Base-by-base conservation (phyloP, 2,329 filamentous ascomycete genomes). In the Penicillium sp. region DNA sequence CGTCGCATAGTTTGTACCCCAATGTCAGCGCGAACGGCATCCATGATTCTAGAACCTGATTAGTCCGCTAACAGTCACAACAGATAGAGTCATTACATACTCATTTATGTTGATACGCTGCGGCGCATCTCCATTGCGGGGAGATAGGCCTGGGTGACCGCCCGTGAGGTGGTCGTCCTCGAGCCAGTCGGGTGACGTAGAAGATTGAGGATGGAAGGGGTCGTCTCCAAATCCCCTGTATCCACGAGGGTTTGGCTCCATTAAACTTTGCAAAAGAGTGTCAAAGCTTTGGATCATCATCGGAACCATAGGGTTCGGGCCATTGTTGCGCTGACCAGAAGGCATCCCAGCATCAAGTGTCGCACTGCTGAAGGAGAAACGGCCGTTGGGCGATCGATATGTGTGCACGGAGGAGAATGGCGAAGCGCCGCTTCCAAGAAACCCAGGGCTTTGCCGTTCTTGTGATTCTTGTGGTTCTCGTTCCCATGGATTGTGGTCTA, bases 81-180 rank as follows among this genome's bases (percentile, higher is more conserved):
- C 4, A 12, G 3, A 23, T 23, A 49, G 23, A 56, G 55, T 23
- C 23, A 23, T 23, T 23, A 70, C 79, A 62, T 76, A 81, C 77
- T 78, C 76, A 60, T 73, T 65, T 50, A 84, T 60, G 54, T 71
- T 65, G 52, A 70, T 74, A 16, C 77, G 73, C 59, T 81, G 81
- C 38, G 81, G 75, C 29, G 71, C 71, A 62, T 82, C 76, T 27
- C 78, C 74, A 65, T 84, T 76, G 59, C 81, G 77, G 34, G 82
- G 82, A 50, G 69, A 71, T 41, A 83, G 65, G 46, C 76, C 75
- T 12, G 47, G 39, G 16, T 62, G 58, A 45, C 54, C 58, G 8
- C 55, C 61, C 3, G 55, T 58, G 10, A 50, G 32, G 25, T 50
- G 52, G 13, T 52, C 52, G 31, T 44, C 40, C 7, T 56, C 42